Conservation (phyloP, 495 filamentous ascomycete species). For the Talaromyces wortmannii region DNA sequence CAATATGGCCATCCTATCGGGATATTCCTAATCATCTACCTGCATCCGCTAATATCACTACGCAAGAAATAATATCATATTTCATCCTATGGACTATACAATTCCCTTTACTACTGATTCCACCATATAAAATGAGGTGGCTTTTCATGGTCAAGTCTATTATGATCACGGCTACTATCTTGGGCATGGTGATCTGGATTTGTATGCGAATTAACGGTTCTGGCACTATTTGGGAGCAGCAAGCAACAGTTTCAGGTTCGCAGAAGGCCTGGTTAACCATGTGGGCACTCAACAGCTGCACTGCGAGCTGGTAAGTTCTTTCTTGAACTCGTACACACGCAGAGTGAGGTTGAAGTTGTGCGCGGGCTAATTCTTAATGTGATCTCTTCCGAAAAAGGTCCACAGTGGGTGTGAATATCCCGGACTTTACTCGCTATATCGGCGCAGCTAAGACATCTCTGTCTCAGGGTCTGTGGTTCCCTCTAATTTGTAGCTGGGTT, state of each 20-base stretch:
- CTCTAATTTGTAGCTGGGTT: conserved; percentile 41
- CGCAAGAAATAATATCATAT: conserved; percentile 57
- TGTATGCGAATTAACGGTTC: conserved; percentile 28
- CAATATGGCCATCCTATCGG: conserved; percentile 60
- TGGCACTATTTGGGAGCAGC: conserved; percentile 24
- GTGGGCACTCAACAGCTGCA: conserved; percentile 9
- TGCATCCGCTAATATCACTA: conserved; percentile 52
- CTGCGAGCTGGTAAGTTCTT: not conserved
- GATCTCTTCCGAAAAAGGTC: not conserved
- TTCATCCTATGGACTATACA: conserved; percentile 48
- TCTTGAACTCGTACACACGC: conserved; percentile 33
- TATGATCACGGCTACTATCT: conserved; percentile 35
- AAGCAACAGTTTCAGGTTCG: conserved; percentile 28
- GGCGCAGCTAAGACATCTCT: conserved; percentile 39
- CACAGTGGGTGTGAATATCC: conserved; percentile 37
- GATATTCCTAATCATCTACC: conserved; percentile 49
- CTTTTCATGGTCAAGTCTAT: conserved; percentile 37
- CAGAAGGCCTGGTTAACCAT: conserved; percentile 37
- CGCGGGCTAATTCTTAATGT: too few species aligned
- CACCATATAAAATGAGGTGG: conserved; percentile 37
- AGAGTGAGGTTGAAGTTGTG: conserved; percentile 25
- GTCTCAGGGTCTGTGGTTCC: conserved; percentile 42
- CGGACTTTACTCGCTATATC: conserved; percentile 42
- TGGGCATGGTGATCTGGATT: conserved; percentile 42
- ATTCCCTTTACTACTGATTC: conserved; percentile 36